Conservation (phyloP, 345 rosid species). For the Moricandia arvensis region DNA sequence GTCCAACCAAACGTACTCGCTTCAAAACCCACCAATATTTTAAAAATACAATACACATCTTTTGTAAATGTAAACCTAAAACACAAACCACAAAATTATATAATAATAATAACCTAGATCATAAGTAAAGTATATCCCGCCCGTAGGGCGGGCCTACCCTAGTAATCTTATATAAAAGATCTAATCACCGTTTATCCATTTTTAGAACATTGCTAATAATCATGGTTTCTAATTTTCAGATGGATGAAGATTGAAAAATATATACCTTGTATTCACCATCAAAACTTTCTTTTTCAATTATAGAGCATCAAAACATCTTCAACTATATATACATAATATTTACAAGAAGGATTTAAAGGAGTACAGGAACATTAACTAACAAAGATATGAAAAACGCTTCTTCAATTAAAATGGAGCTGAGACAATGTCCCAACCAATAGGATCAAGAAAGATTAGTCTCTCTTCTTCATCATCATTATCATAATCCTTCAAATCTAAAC, state of each 20-base stretch:
- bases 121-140: no score
- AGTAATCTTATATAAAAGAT: no score
- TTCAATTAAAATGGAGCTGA: conserved; percentile 27
- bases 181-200: no score
- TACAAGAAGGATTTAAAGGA: conserved; percentile 13
- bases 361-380: neutral
- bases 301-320: neutral
- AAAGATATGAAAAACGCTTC: neutral
- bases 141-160: no score
- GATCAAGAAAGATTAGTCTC: neutral
- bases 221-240: no score
- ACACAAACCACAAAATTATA: no score
- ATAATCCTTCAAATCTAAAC: neutral
- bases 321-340: neutral
- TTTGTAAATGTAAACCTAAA: no score
- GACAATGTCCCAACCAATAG: conserved; percentile 30
- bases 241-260: neutral
- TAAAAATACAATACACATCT: no score
- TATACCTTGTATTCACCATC: neutral
- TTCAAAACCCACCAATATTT: no score
- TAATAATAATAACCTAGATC: no score
- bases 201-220: no score
- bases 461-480: conserved; percentile 16
- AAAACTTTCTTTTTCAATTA: neutral
- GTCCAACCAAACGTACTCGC: no score